Base-by-base conservation (phyloP, 2,329 filamentous ascomycete species). In the Elsinoe ampelina region DNA sequence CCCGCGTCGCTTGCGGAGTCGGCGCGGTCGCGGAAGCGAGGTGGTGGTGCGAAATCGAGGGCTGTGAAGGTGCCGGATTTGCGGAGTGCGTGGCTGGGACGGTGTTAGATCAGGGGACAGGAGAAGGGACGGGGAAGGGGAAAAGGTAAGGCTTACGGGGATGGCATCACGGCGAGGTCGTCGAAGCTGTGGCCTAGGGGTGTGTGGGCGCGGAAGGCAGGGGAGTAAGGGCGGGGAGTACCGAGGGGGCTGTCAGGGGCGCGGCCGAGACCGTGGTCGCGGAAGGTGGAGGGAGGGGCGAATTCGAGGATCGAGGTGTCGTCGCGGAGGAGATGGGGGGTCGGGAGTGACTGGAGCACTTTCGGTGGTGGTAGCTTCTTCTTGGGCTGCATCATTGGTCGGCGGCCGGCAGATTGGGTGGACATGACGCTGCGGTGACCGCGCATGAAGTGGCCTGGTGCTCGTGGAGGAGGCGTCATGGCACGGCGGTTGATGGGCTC, bases 401-500 rank as follows among this genome's bases (percentile, higher is more conserved):
- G 41, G 34, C 71, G 72, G 51, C 73, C 73, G 47, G 61, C 57
- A 30, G 79, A 76, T 42, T 55, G 63, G 26, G 66, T 65, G 5
- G 66, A 72, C 51, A 81, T 82, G n/a, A 73, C 72, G 57, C 71
- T 67, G 22, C 50, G 68, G 63, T 56, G 77, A 74, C 74, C 71
- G 51, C 67, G 70, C 35, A 75, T 75, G 67, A 75, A 74, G 63
- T 78, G 76, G 45, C 72, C 70, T 52, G 82, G 81, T 58, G 80
- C 82, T 57, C 80, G 78, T 62, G 92, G 91, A 15, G 92, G 92
- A 54, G 92, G 92, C 17, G 92, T 97, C 92, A 97, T 96, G 54
- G 92, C 92, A 66, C 92, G 87, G 64, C 92, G 87, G 61, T 83
- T 85, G 13, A 95, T 81, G 10, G 89, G 89, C 70, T 96, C 83